Evolutionary conservation across 2,329 filamentous ascomycete species (phyloP), one percentile per base, ranked within the genome.

Genomic region (Dothiorella sarmentorum): DNA sequence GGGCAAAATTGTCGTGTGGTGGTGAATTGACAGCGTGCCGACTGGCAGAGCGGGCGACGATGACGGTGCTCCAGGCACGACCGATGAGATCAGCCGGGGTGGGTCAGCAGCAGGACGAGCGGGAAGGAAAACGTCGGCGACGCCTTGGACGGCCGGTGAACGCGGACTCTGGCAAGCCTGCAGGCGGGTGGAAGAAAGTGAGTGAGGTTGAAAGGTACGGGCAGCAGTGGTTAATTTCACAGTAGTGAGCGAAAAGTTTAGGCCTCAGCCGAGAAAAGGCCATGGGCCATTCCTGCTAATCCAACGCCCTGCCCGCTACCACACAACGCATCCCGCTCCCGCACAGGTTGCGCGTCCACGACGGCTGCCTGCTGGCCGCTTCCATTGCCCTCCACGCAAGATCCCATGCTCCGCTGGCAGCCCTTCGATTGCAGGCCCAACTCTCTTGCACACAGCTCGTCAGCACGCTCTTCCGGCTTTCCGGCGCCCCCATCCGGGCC

Each of bases 1-100:
- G 55, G 13, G 42, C 43, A 58, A 56, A 58, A 58, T 47, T 58
- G 55, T 45, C 44, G 55, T 58, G 55, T 29, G 55, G 55, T 58
- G 55, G 31, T 49, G 43, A 58, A 58, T 58, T 58, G 55, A 43
- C 43, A 38, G 37, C 29, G 55, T 49, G 35, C 55, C 18, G 55
- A 43, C 15, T 40, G 43, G 49, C 47, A 29, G 24, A 56, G 40
- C 38, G 52, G 56, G 56, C 56, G 43, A 51, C 56, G 56, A 51
- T 58, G 56, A 58, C 44, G 56, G 56, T 58, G 55, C 55, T 58
- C 42, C 44, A 58, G 43, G 55, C 55, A 49, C 55, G 55, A 58
- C 53, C 55, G 42, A 58, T 38, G 37, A 51, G 56, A 51, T 51
- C 35, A 51, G 45, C 56, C 33, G 56, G 35, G 44, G 37, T 27